Percentiles rank a stretch among this genome's conserved stretches.
Conservation (phyloP, 2,329 filamentous ascomycete species). For the Aspergillus fijiensis region DNA sequence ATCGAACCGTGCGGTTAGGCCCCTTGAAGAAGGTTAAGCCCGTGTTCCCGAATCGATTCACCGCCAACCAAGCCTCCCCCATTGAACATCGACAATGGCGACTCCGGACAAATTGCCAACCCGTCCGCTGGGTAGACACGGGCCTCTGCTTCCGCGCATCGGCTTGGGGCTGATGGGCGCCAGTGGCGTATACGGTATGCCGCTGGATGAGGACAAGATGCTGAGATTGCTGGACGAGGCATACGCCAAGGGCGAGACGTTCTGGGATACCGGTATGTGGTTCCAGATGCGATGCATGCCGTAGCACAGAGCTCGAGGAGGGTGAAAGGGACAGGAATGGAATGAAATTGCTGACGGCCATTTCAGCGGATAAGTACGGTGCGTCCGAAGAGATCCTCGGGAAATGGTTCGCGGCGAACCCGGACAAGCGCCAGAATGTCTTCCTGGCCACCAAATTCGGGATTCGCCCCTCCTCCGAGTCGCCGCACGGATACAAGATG, state of each 20-base stretch:
- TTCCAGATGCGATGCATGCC: background rate
- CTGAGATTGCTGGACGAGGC: conserved; percentile 49
- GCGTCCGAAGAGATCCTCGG: conserved; percentile 51
- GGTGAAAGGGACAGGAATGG: too few relatives aligned
- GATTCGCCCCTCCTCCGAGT: conserved; percentile 19
- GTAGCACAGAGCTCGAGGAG: too few relatives aligned
- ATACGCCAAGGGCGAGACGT: conserved; percentile 43
- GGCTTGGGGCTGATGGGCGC: conserved; percentile 33
- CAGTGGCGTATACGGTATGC: conserved; percentile 31
- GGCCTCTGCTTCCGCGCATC: conserved; percentile 28
- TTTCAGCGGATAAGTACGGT: conserved; percentile 40
- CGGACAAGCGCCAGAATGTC: conserved; percentile 48
- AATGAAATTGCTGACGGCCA: background rate
- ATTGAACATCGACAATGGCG: background rate
- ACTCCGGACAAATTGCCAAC: conserved; percentile 16
- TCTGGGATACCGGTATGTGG: conserved; percentile 45
- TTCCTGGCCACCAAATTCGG: conserved; percentile 57
- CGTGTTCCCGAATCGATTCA: background rate
- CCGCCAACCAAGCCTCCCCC: background rate
- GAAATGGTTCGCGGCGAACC: conserved; percentile 48
- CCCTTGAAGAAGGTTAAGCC: too few relatives aligned
- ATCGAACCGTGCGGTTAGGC: background rate
- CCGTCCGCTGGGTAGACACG: conserved; percentile 28
- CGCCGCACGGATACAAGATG: conserved; percentile 18
- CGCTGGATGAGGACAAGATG: conserved; percentile 42